Base-by-base conservation (phyloP, 148 eudicot genomes). In the Talinum fruticosum region DNA sequence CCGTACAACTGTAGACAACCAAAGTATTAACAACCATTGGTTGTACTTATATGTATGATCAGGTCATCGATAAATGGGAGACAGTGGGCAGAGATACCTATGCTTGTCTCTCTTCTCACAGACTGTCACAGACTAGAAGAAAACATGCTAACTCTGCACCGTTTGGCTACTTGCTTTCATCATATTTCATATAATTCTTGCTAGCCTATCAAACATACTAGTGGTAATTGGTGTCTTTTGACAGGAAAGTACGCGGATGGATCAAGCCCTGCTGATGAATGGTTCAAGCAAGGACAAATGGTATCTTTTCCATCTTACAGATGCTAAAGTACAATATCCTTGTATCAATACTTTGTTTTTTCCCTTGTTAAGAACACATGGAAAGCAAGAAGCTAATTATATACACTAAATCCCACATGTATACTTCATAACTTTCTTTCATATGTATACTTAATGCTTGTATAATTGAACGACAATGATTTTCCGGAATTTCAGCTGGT, bases 161-260 rank as follows among this genome's bases (percentile, higher is more conserved):
- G 16, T 51, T 51, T 51, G 2, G 3, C 57, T 51, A 18, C 57
- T 59, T 5, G 29, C 10, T 59, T 23, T 24, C 3, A 8, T 59
- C 64, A 0, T n/a, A 10, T 0, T 59, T 7, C 6, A 59, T n/a
- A n/a, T 6, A n/a, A 23, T 24, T 59, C 29, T n/a, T n/a, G 10
- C 28, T 59, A 59, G 15, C 10, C 66, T 26, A 10, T 4, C 66
- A 62, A n/a, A 62, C 34, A 26, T 29, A 15, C 0, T 10, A 47
- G 26, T 47, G 36, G 16, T 72, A 29, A 30, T 72, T 32, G 41
- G 16, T 72, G 19, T 41, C 69, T 75, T 77, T 79, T 81, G 75
- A 75, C 91, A 95, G 98, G 98, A 62, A 95, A 95, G 88, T 95
- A 95, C 74, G 81, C 97, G 18, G 90, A 91, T 86, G 98, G 88